Evolutionary conservation across 2,329 filamentous ascomycete genomes (phyloP), one percentile per base, ranked within the genome.

Genomic region (Pezicula carpinea): DNA sequence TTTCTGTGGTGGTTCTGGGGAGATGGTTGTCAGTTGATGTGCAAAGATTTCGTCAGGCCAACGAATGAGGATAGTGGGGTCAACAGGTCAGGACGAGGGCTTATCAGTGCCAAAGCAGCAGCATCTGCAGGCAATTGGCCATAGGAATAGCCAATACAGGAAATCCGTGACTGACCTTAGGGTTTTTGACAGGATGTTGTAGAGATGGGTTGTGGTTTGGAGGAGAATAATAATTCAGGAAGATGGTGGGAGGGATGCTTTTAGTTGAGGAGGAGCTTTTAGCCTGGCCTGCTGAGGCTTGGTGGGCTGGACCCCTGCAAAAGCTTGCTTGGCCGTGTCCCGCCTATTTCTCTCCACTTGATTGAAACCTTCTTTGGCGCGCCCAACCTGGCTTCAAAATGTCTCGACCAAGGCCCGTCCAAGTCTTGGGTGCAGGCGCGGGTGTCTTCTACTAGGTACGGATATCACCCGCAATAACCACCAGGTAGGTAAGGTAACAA

Each of bases 11-110:
- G 14, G 11, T 43, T 43, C 29, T 33, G 19, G 7, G 33, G 32
- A 34, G 26, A 33, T 42, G 17, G 26, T 44, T 46, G 47, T 59
- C 53, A 61, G 58, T 58, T 51, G 45, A 34, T 40, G 42, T 39
- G 43, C 52, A 53, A 41, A 44, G 32, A 46, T 44, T 51, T 43
- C 29, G 40, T 29, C 43, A 33, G 44, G 29, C 23, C 23, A 39
- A 31, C 15, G 23, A 23, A 19, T n/a, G 6, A n/a, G n/a, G n/a
- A 49, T 49, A 51, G 57, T 56, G 53, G 52, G 48, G 52, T 32
- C 19, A 18, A 19, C 22, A 34, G 14, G 15, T 10, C 29, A 23
- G 39, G 32, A 5, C n/a, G 22, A 22, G 39, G 15, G 38, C 38
- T 40, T 40, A 40, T 40, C 38, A 23, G 38, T 22, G 38, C 10